Percentiles rank a stretch among this genome's conserved stretches.
Conservation (phyloP, 768 basidiomycete species). For the Hirschioporus abietinus region DNA sequence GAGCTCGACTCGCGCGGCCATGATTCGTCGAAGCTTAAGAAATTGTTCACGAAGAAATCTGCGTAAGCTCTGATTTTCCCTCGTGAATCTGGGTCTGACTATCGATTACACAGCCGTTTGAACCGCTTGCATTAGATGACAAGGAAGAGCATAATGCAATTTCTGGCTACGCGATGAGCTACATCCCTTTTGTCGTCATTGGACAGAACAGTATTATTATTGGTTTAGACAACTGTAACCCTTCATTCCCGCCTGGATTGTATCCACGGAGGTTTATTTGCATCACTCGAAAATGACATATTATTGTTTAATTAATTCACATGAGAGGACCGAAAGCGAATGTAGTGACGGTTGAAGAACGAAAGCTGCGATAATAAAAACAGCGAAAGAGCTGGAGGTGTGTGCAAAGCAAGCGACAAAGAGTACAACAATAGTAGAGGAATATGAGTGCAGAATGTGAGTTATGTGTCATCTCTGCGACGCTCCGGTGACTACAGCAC, state of each 20-base stretch:
- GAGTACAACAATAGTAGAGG: neutral
- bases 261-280: neutral
- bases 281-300: no score
- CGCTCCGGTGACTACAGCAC: conserved; percentile 26
- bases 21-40: neutral
- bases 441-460: neutral
- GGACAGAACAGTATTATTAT: neutral
- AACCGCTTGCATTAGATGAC: neutral
- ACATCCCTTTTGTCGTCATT: neutral
- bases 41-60: neutral
- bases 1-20: neutral
- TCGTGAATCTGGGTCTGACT: neutral
- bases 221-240: neutral
- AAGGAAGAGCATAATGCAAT: no score
- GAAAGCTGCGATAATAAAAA: neutral
- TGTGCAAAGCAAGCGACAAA: neutral
- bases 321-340: neutral
- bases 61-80: neutral
- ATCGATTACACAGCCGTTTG: neutral
- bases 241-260: neutral
- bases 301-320: neutral
- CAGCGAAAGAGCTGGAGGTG: no score
- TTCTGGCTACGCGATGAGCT: neutral
- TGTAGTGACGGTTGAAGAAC: neutral
- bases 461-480: neutral